Evolutionary conservation across 1,284 basidiomycete species (phyloP).

Genomic region (Boletus smithii): DNA sequence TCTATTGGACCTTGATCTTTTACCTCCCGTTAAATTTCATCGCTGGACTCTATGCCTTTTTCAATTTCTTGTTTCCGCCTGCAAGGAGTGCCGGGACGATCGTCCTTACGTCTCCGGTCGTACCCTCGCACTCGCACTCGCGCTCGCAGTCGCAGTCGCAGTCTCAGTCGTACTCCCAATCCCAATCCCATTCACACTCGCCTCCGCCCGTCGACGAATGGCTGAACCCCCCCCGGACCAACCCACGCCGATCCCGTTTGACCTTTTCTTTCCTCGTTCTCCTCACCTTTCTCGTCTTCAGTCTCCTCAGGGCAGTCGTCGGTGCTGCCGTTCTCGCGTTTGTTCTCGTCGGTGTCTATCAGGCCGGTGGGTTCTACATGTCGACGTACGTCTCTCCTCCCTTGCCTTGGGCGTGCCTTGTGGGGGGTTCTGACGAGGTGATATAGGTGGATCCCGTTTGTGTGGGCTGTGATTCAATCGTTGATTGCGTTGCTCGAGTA

Average conservation of each 20-base stretch:
- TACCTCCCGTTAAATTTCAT: constrained; percentile 68
- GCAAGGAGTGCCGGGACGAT: constrained; percentile 11
- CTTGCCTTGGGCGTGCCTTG: no score
- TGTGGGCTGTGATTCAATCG: constrained; percentile 70
- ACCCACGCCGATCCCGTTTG: constrained; percentile 55
- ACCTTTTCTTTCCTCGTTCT: constrained; percentile 67
- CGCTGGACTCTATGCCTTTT: constrained; percentile 67
- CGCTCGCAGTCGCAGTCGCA: constrained; percentile 1
- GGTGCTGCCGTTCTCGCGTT: constrained; percentile 73
- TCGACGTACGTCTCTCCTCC: constrained; percentile 58
- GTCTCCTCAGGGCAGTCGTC: constrained; percentile 63
- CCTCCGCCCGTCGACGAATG: constrained; percentile 13
- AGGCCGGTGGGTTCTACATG: constrained; percentile 68
- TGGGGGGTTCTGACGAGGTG: not conserved
- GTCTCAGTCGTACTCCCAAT: not conserved
- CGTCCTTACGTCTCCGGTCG: constrained; percentile 2
- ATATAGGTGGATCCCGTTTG: constrained; percentile 75
- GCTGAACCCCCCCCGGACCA: constrained; percentile 30
- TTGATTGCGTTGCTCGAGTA: constrained; percentile 67
- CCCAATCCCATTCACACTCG: not conserved
- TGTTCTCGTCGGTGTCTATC: constrained; percentile 65
- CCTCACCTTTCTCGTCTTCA: constrained; percentile 51
- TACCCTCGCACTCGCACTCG: not conserved
- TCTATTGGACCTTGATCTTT: constrained; percentile 82
- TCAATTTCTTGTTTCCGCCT: constrained; percentile 62